These are phyloP conservation scores for Cercospora sp. DNA, from an alignment of 2,329 filamentous ascomycete genomes.

Conservation along the genomic window DNA sequence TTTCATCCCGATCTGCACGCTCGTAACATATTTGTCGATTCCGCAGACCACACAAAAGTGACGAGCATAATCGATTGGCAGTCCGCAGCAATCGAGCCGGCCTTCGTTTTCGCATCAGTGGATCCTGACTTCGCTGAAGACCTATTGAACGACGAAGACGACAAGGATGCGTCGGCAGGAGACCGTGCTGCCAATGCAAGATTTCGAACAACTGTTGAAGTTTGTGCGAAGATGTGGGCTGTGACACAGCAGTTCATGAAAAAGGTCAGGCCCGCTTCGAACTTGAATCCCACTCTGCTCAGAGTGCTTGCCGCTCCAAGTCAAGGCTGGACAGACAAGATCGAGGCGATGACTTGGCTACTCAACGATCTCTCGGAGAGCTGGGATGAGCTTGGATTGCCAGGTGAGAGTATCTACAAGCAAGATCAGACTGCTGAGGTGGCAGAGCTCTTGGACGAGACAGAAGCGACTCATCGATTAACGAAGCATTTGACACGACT, in stretches of 20 bases:
- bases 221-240: background rate
- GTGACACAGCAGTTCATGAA: background rate
- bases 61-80: conserved; percentile 42
- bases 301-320: background rate
- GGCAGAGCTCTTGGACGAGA: background rate
- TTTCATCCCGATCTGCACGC: conserved; percentile 39
- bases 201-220: background rate
- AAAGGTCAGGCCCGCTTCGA: background rate
- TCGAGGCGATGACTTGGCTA: background rate
- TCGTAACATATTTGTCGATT: conserved; percentile 41
- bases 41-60: conserved; percentile 35
- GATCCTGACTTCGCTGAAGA: conserved; percentile 27
- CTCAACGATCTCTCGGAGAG: background rate
- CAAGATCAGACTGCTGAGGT: background rate
- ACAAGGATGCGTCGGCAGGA: background rate
- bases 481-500: background rate
- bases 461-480: background rate
- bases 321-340: background rate
- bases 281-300: background rate
- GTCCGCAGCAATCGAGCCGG: conserved; percentile 27
- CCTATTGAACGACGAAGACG: conserved; percentile 5
- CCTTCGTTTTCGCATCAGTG: conserved; percentile 22
- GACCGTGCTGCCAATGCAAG: background rate
- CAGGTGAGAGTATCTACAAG: background rate
- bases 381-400: background rate